Percentiles rank a stretch among this genome's conserved stretches.
These are phyloP conservation scores for Exidia glandulosa DNA, from an alignment of 768 basidiomycete species.

Conservation along the genomic window DNA sequence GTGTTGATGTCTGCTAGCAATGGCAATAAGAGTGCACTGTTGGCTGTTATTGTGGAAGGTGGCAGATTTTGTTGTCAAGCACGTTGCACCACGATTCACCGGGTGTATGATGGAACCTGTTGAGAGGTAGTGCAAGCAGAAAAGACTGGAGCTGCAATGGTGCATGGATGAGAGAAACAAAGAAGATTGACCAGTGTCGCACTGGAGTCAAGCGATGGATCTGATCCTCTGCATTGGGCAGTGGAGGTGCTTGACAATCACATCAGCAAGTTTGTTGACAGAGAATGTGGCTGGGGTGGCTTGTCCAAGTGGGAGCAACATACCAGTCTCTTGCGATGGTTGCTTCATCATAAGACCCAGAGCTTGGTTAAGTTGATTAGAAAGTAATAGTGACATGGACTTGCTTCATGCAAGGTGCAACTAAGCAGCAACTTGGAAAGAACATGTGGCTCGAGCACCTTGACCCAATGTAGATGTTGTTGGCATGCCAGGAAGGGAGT, in stretches of 20 bases:
- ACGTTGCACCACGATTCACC: background rate
- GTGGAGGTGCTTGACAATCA: too few relatives aligned
- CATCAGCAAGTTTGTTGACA: too few relatives aligned
- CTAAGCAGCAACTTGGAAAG: too few relatives aligned
- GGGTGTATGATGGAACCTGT: background rate
- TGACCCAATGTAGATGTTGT: too few relatives aligned
- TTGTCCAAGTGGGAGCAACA: too few relatives aligned
- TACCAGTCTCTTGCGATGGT: too few relatives aligned
- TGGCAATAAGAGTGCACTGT: background rate
- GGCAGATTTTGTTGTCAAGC: background rate
- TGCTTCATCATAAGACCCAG: background rate
- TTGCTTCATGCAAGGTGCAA: background rate
- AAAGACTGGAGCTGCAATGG: background rate
- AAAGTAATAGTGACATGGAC: background rate
- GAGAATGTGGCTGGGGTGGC: too few relatives aligned
- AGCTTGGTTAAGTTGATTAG: background rate
- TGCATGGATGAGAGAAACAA: background rate
- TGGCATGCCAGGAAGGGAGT: too few relatives aligned
- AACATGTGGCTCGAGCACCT: too few relatives aligned
- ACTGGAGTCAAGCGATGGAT: too few relatives aligned
- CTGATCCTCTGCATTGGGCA: too few relatives aligned
- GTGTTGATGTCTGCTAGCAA: background rate
- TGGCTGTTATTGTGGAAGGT: background rate
- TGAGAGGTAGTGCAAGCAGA: background rate
- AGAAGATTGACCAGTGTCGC: too few relatives aligned